Conservation (phyloP, 2,329 filamentous ascomycete genomes). For the Endothia cerciana region DNA sequence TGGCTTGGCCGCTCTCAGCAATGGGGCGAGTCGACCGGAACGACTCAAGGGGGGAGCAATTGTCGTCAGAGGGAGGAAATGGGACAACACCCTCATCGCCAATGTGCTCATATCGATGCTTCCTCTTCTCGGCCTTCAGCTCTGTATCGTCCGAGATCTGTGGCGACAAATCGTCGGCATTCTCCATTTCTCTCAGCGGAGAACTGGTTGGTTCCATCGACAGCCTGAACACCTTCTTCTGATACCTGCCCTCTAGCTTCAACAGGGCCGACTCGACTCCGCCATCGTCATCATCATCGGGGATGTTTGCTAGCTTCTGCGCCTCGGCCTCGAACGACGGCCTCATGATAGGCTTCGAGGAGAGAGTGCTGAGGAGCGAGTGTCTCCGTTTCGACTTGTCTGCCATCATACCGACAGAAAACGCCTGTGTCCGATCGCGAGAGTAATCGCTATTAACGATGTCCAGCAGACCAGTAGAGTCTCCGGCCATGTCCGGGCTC, state of each 20-base stretch:
- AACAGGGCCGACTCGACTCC: conserved; percentile 90
- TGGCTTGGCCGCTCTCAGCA: conserved; percentile 28
- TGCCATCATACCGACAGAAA: conserved; percentile 63
- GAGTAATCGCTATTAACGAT: conserved; percentile 49
- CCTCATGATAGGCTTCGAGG: conserved; percentile 65
- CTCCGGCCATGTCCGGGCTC: conserved; percentile 40
- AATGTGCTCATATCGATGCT: conserved; percentile 51
- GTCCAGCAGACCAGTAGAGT: conserved; percentile 49
- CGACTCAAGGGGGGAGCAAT: conserved; percentile 25
- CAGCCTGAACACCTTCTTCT: conserved; percentile 53
- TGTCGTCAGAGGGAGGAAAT: conserved; percentile 32
- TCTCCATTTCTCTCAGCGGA: conserved; percentile 6
- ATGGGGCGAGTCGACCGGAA: conserved; percentile 32
- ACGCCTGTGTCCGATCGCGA: conserved; percentile 46
- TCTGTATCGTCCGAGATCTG: conserved; percentile 23
- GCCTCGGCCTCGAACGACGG: conserved; percentile 89
- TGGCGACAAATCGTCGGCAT: conserved; percentile 10
- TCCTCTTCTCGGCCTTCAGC: conserved; percentile 45
- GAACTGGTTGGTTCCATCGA: conserved; percentile 43
- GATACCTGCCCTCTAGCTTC: conserved; percentile 88
- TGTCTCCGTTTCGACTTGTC: conserved; percentile 51
- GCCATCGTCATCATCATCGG: conserved; percentile 82
- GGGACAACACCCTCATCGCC: conserved; percentile 45
- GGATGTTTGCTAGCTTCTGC: conserved; percentile 82
- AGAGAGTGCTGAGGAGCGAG: conserved; percentile 64